Base-by-base conservation (phyloP, 306 rosid genomes). In the Vigna trinervia region DNA sequence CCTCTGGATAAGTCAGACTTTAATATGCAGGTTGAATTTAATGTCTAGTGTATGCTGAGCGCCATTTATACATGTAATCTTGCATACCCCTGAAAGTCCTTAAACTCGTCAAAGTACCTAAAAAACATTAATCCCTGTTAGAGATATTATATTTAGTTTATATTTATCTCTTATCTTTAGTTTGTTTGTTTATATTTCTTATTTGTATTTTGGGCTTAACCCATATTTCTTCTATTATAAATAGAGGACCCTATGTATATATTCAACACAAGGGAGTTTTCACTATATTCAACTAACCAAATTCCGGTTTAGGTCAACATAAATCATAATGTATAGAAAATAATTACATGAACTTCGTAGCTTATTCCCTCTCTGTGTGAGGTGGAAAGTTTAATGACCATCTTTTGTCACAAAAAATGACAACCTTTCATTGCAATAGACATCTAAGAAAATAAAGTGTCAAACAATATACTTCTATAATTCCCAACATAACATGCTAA, bases 391-490 rank as follows among this genome's bases (percentile, higher is more conserved):
- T n/a, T 19, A 9, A 20, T 47, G 51, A 70, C 73, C 60, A 64
- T 48, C 26, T 76, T 80, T 12, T 39, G 71, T 67, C 56, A 53
- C 8, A 46, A 75, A 65, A 70, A 4, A 32, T 39, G 50, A 51
- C 41, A 73, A 56, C 17, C n/a, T 56, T 66, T 56, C 51, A 65
- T 58, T 58, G 60, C 30, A 43, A 69, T 2, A 74, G 34, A 12
- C 66, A 66, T 13, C 46, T 68, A 76, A 17, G 67, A 76, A 77
- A 64, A 41, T 46, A 46, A 43, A 28, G 12, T 61, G 54, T 64
- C 70, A 57, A 78, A 67, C 4, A 45, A 54, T 34, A 59, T 65
- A 68, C 53, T 60, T 68, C 2, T n/a, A 54, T 10, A 69, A 53
- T 69, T 69, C 64, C 52, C 20, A 43, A 58, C 57, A 3, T 54